Base-by-base conservation (phyloP, 768 basidiomycete species). In the Kondoa subrosea region DNA sequence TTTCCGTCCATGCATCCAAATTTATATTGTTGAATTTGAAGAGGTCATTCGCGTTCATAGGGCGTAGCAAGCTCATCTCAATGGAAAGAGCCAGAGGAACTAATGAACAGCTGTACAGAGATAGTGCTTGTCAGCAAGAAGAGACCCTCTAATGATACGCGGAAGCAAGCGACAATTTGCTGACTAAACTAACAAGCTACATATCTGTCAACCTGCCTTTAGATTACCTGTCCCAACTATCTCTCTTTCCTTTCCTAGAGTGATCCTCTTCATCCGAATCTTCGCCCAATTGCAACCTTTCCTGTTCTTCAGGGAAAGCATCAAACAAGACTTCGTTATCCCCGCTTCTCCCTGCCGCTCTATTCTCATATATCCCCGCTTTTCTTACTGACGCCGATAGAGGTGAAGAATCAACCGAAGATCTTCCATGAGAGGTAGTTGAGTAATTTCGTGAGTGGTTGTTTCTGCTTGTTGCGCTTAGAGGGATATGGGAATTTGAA, bases 1-100 rank as follows among this genome's bases (percentile, higher is more conserved):
- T 97, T 78, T 97, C 93, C 58, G 95, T 96, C 90, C 90, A 96
- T 58, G 91, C 80, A 77, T 97, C 93, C 74, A 93, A 79, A 78
- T 99, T 97, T 69, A 75, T 71, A 14, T 64, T 50, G 71, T 75
- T 75, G 70, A 75, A 71, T 27, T 59, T 56, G 66, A 74, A 73
- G 29, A 75, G 62, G 65, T 75, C 74, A 21, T 67, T 66, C 2
- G 74, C 71, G n/a, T 67, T 66, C 66, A 74, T 72, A 1, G 73
- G 73, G 3, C 74, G 67, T 0, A 75, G 58, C 12, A 74, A 64
- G 14, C 72, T 72, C 74, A 75, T 75, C 12, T 16, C 34, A 50
- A 8, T 50, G 40, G 8, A 8, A 50, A 21, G 21, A 50, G 40
- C n/a, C n/a, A n/a, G n/a, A n/a, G n/a, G n/a, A n/a, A n/a, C n/a